Conservation (phyloP, 2,329 filamentous ascomycete species). For the Beauveria rudraprayagi region DNA sequence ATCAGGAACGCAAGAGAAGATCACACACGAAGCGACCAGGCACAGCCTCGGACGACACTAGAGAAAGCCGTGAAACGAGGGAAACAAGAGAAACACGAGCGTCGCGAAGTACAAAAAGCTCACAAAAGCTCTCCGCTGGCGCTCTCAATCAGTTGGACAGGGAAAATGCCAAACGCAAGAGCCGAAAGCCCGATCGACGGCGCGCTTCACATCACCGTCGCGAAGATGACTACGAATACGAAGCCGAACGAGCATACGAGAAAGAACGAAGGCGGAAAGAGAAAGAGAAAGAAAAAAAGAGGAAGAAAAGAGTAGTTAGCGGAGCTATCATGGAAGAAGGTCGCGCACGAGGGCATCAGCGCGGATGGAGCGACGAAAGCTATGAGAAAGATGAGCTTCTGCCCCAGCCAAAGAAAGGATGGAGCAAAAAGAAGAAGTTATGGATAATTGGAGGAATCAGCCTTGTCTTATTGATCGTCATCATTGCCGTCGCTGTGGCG, state of each 20-base stretch:
- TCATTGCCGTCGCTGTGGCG: slow-evolving; percentile 55
- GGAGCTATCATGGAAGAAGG: slow-evolving; percentile 61
- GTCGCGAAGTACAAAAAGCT: slow-evolving; percentile 10
- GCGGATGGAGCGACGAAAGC: slow-evolving; percentile 32
- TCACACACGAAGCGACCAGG: slow-evolving; percentile 25
- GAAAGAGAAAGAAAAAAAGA: slow-evolving; percentile 28
- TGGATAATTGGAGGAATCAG: slow-evolving; percentile 52
- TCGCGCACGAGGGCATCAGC: slow-evolving; percentile 35
- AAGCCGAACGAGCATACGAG: slow-evolving; percentile 15
- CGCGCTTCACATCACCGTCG: slow-evolving; percentile 12
- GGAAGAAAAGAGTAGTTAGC: slow-evolving; percentile 58
- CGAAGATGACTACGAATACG: slow-evolving; percentile 11
- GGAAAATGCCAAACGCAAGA: slow-evolving; percentile 41
- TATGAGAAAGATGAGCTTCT: slow-evolving; percentile 42
- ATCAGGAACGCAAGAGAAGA: slow-evolving; percentile 29
- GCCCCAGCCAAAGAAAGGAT: slow-evolving; percentile 33
- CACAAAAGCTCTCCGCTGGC: slow-evolving; percentile 36
- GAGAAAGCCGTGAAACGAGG: slow-evolving; percentile 13
- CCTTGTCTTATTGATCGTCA: slow-evolving; percentile 52
- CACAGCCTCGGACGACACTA: slow-evolving; percentile 27
- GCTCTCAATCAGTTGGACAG: slow-evolving; percentile 60
- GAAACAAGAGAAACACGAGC: slow-evolving; percentile 7
- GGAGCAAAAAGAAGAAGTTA: slow-evolving; percentile 55
- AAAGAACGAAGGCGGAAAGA: slow-evolving; percentile 29
- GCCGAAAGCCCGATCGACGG: slow-evolving; percentile 37